Evolutionary conservation across 1,284 basidiomycete genomes (phyloP), one percentile per base, ranked within the genome.

Genomic region (Flammula alnicola): DNA sequence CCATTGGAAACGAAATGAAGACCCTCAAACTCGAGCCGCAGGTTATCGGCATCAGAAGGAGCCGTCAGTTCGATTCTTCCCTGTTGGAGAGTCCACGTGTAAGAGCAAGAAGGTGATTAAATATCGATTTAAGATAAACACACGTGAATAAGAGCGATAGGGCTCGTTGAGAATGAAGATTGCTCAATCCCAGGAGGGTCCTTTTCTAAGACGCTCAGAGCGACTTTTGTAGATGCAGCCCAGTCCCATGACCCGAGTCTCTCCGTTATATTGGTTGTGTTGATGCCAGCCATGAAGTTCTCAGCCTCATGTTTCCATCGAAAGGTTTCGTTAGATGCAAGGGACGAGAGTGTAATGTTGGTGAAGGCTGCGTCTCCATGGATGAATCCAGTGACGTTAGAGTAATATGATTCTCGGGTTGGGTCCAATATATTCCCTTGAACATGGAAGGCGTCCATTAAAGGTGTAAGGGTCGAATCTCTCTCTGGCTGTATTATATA

Each of bases 1-100:
- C 93, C 93, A 56, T 91, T 89, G 7, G 79, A 71, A 7, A 88
- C 58, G 61, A 91, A 84, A 68, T 94, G 92, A 10, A 95, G 75
- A 3, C 90, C 93, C 62, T 88, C 84, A 54, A 91, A 82, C 51
- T 90, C 84, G 2, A 91, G 68, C 26, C 79, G 74, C 30, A 90
- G 64, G 46, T 87, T 84, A 27, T 83, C 80, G 0, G 72, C 67
- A 5, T 67, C 76, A 12, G 66, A 64, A 4, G 71, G 63, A 57
- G 86, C 79, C 5, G 75, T 75, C 11, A 91, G 62, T 52, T 91
- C 89, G 14, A 91, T 74, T 52, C 81, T 82, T 20, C 88, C 88
- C 89, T 90, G 52, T 25, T 30, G 22, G 12, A 20, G 26, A 17
- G 39, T n/a, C n/a, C n/a, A 35, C 26, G 23, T 29, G 19, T 46